Percentiles rank a stretch among this genome's conserved stretches.
Conservation (phyloP, 1,139 yeast species). For the Taiozyma sp. region DNA sequence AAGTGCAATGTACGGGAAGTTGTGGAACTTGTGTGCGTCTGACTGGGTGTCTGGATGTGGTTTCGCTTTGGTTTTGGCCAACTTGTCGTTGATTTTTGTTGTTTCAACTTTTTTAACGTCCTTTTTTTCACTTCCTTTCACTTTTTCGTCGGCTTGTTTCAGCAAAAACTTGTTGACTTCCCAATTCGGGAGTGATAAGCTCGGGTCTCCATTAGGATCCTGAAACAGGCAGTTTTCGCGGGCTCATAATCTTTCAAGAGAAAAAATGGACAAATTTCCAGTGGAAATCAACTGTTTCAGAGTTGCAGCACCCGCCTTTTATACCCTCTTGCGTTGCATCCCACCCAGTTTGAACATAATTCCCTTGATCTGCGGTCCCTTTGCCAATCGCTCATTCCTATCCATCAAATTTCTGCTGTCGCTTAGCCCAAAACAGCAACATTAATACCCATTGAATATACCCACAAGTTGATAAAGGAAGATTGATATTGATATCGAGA, state of each 20-base stretch:
- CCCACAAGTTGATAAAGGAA: too few relatives aligned
- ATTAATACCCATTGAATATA: too few relatives aligned
- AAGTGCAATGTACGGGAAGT: background rate
- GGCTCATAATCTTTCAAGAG: background rate
- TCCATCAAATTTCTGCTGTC: too few relatives aligned
- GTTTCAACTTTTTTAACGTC: background rate
- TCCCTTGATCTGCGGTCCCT: too few relatives aligned
- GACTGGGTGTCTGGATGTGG: background rate
- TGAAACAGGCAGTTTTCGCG: background rate
- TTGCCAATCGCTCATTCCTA: too few relatives aligned
- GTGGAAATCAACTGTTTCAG: background rate
- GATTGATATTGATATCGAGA: too few relatives aligned
- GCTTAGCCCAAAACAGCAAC: too few relatives aligned
- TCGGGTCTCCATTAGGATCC: too few relatives aligned
- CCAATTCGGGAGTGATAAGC: conserved; percentile 1
- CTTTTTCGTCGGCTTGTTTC: background rate
- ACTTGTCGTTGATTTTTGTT: background rate
- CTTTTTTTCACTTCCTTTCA: background rate
- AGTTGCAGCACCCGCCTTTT: too few relatives aligned
- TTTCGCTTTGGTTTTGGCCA: background rate
- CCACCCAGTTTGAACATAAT: too few relatives aligned
- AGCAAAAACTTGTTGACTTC: conserved; percentile 6
- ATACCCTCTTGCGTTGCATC: too few relatives aligned
- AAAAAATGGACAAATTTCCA: background rate
- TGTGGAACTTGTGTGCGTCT: background rate